Percentiles rank a stretch among this genome's conserved stretches.
phyloP scores from a whole-genome alignment of 331 rosid genomes.

The Quercus tomentella region DNA sequence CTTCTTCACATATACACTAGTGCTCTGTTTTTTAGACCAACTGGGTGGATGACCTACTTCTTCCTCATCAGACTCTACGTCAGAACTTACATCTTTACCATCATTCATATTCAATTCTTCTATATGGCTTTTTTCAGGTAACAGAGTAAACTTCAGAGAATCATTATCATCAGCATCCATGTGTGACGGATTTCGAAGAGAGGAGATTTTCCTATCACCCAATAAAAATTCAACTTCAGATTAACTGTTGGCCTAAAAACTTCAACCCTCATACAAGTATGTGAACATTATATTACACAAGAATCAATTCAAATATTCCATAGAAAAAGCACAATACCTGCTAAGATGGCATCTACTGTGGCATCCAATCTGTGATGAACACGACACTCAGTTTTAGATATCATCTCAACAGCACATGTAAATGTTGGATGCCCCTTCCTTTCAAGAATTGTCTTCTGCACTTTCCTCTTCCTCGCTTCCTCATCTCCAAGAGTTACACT shows the following conservation, averaged over 20 bases:
- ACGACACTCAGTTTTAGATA: slow-evolving; percentile 87
- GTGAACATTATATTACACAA: background rate
- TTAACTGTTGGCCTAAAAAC: background rate
- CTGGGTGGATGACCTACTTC: slow-evolving; percentile 33
- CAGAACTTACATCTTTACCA: slow-evolving; percentile 27
- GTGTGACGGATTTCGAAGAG: slow-evolving; percentile 69
- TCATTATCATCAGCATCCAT: slow-evolving; percentile 49
- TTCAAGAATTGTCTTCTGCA: slow-evolving; percentile 98
- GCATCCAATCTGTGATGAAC: slow-evolving; percentile 96
- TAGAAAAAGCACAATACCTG: slow-evolving; percentile 46
- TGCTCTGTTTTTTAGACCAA: slow-evolving; percentile 39
- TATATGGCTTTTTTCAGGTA: slow-evolving; percentile 27
- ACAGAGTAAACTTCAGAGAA: slow-evolving; percentile 42
- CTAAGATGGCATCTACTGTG: slow-evolving; percentile 91
- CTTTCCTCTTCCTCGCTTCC: slow-evolving; percentile 96
- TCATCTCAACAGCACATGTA: slow-evolving; percentile 96
- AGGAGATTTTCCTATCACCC: slow-evolving; percentile 66
- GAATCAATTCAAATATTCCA: background rate
- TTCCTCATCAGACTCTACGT: slow-evolving; percentile 45
- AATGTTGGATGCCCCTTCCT: slow-evolving; percentile 94
- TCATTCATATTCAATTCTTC: slow-evolving; percentile 36
- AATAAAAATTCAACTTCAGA: background rate
- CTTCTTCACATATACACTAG: slow-evolving; percentile 38
- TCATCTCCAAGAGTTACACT: slow-evolving; percentile 99
- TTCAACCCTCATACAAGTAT: slow-evolving; percentile 9